Conservation (phyloP, 768 basidiomycete genomes). For the Lepiota subincarnata region DNA sequence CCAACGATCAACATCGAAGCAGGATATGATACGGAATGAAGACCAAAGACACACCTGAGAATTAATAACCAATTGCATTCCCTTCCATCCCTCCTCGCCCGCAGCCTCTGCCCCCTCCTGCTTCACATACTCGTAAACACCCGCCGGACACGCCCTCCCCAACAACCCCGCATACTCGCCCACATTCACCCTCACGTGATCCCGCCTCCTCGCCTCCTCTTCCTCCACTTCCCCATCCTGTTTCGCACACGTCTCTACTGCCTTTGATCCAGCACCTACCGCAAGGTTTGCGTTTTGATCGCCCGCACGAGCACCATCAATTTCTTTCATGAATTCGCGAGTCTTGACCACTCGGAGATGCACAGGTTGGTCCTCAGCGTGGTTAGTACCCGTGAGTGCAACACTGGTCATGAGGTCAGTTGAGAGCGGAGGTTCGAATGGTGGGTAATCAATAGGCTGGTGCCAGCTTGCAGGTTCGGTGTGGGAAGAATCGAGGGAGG, state of each 20-base stretch:
- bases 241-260: constrained; percentile 23
- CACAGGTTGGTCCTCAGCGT: constrained; percentile 92
- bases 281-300: constrained; percentile 19
- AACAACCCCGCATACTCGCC: constrained; percentile 83
- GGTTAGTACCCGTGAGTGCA: constrained; percentile 89
- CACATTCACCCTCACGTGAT: constrained; percentile 75
- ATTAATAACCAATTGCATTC: constrained; percentile 93
- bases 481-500: constrained; percentile 56
- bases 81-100: constrained; percentile 57
- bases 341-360: constrained; percentile 69
- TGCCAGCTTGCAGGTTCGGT: constrained; percentile 66
- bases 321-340: constrained; percentile 22
- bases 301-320: constrained; percentile 15
- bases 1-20: constrained; percentile 15
- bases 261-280: constrained; percentile 25
- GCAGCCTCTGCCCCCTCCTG: constrained; percentile 21
- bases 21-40: background rate
- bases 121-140: constrained; percentile 96
- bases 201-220: constrained; percentile 39
- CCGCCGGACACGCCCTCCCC: constrained; percentile 89
- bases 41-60: constrained; percentile 63
- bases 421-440: constrained; percentile 83
- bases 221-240: constrained; percentile 29
- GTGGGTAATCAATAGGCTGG: constrained; percentile 80
- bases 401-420: constrained; percentile 93